Evolutionary conservation across 2,329 filamentous ascomycete genomes (phyloP).

Genomic region (Beauveria sp.): DNA sequence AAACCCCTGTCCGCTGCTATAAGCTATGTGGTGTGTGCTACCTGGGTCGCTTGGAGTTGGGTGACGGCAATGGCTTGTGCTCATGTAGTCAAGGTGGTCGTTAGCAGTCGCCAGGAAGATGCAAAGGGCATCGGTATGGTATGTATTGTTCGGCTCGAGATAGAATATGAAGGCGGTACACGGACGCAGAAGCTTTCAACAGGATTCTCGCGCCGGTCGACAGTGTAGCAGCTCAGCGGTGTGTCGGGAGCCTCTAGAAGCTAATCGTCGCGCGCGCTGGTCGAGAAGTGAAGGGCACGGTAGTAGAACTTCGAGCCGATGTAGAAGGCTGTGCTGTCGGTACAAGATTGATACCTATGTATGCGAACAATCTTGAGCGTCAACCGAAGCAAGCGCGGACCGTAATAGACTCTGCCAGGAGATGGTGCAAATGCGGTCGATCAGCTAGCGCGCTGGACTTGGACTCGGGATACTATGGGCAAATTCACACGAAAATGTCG

Average conservation of each 20-base stretch:
- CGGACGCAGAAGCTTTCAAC: not conserved
- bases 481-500: not conserved
- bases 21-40: slow-evolving; percentile 1
- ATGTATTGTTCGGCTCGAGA: not conserved
- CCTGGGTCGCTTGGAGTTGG: not conserved
- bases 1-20: slow-evolving; percentile 4
- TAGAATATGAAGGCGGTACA: not conserved
- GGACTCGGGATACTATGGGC: not conserved
- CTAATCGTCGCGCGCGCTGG: not conserved
- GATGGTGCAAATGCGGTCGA: not conserved
- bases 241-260: not conserved
- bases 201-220: not conserved
- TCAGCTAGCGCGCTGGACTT: not conserved
- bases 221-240: not conserved
- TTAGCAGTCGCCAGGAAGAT: not conserved
- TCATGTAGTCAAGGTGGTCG: not conserved
- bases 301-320: not conserved
- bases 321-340: not conserved
- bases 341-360: not conserved
- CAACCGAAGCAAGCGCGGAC: not conserved
- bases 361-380: not conserved
- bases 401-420: not conserved
- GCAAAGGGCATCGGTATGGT: not conserved
- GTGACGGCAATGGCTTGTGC: not conserved
- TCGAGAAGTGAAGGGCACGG: not conserved